Evolutionary conservation across 1,284 basidiomycete species (phyloP).

Genomic region (Trichosporon sp.): DNA sequence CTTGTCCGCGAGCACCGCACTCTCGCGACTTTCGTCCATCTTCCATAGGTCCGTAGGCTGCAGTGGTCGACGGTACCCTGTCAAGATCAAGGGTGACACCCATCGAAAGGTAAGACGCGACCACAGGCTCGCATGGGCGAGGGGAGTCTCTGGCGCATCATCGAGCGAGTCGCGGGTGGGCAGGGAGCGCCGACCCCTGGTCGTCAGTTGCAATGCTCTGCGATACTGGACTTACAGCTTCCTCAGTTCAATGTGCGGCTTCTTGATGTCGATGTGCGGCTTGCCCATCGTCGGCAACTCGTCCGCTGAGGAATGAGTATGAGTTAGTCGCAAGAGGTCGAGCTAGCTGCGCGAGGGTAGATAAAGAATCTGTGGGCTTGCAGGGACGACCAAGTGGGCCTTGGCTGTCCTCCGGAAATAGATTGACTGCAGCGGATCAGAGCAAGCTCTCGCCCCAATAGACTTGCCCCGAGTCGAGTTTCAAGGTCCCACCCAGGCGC

Average conservation of each 20-base stretch:
- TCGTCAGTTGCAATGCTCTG: background rate
- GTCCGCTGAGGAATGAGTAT: too few species aligned
- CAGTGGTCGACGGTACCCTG: slow-evolving; percentile 59
- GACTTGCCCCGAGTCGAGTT: too few species aligned
- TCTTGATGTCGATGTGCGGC: too few species aligned
- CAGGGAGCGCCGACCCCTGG: background rate
- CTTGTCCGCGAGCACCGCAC: background rate
- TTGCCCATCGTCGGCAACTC: too few species aligned
- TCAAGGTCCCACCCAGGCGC: too few species aligned
- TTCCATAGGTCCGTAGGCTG: slow-evolving; percentile 67
- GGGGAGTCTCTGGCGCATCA: background rate
- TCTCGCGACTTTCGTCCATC: slow-evolving; percentile 49
- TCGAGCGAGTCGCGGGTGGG: background rate
- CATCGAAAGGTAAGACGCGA: slow-evolving; percentile 20
- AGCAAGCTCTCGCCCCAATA: too few species aligned
- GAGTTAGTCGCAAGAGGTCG: too few species aligned
- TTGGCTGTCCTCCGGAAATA: too few species aligned
- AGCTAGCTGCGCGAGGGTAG: too few species aligned
- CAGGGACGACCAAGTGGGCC: too few species aligned
- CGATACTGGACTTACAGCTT: background rate
- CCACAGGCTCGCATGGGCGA: background rate
- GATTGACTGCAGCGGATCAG: too few species aligned
- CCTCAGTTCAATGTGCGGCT: background rate
- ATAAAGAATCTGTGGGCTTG: too few species aligned
- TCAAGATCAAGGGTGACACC: slow-evolving; percentile 61